Base-by-base conservation (phyloP, 2,329 filamentous ascomycete genomes). In the Fusarium sp. region DNA sequence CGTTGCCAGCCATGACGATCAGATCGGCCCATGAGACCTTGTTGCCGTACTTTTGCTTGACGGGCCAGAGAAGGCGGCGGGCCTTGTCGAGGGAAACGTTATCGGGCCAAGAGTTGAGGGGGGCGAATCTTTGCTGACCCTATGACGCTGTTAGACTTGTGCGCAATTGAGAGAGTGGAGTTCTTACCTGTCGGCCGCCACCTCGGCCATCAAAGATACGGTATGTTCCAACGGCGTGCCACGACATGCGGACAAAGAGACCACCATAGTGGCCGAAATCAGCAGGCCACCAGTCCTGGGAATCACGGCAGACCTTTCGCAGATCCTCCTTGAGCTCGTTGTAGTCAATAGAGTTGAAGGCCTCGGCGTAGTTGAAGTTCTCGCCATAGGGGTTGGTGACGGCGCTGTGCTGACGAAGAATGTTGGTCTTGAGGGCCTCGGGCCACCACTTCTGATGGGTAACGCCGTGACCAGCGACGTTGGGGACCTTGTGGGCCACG, bases 1-100 rank as follows among this genome's bases (percentile, higher is more conserved):
- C 92, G 80, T 94, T 94, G 75, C 92, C 92, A 39, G 91, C 88
- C 61, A 94, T 87, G 64, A 94, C 86, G 51, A 92, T 81, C 67
- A 95, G 84, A 79, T 95, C 92, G 31, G 92, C 90, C 92, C 92
- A 95, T 1, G 92, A 94, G 82, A 95, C 92, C 86, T 92, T 93
- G 86, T 89, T 90, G 80, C 92, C 92, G 77, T 95, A 95, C 88
- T 95, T 95, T 76, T 93, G 92, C 88, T 95, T 95, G 84, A 95
- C 90, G 72, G 92, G 92, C 91, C 78, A 94, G 54, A 95, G 85
- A 67, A 95, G 88, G 72, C 92, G 92, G 66, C 92, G 92, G 48
- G 92, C 92, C 88, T 95, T 95, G 88, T 95, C 92, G 66, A 95
- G 88, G 75, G 86, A 91, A 78, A 90, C 91, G 75, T 95, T 95